phyloP scores from a whole-genome alignment of 345 rosid species.

The Eucalyptus polybractea region DNA sequence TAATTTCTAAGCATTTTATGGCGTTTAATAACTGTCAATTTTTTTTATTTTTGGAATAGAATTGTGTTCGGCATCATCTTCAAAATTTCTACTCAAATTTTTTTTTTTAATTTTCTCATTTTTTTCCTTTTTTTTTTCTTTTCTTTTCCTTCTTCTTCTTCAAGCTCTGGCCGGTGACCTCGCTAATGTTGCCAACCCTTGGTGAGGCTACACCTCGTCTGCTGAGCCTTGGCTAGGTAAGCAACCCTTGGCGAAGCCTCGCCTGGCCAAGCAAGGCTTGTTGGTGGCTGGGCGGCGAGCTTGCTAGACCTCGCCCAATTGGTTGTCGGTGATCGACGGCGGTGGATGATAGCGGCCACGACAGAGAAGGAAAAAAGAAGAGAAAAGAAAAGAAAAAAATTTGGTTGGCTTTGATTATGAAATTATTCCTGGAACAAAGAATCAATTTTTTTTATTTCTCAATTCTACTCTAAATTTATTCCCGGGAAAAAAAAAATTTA shows the following conservation, averaged over 20 bases:
- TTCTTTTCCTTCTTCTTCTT: no score
- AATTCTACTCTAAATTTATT: rapidly evolving
- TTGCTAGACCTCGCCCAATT: no score
- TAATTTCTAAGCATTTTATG: rapidly evolving
- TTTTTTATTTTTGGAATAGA: rapidly evolving
- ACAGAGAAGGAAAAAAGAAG: no score
- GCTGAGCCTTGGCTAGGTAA: no score
- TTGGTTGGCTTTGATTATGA: no score
- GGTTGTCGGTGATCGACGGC: no score
- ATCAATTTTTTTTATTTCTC: no score
- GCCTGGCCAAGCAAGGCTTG: rapidly evolving
- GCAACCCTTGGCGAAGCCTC: rapidly evolving
- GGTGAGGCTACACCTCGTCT: rapidly evolving
- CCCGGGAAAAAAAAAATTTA: rapidly evolving
- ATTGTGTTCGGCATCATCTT: rapidly evolving
- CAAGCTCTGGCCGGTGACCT: rapidly evolving
- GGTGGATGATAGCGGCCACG: rapidly evolving
- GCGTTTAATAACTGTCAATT: rapidly evolving
- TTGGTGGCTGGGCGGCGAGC: no score
- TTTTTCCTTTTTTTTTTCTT: no score
- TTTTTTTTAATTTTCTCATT: rapidly evolving
- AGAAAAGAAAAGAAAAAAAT: no score
- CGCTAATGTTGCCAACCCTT: rapidly evolving
- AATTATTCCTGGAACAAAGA: rapidly evolving
- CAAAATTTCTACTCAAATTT: no score